Conservation (phyloP, 2,329 filamentous ascomycete genomes). For the Penicillium sp. region DNA sequence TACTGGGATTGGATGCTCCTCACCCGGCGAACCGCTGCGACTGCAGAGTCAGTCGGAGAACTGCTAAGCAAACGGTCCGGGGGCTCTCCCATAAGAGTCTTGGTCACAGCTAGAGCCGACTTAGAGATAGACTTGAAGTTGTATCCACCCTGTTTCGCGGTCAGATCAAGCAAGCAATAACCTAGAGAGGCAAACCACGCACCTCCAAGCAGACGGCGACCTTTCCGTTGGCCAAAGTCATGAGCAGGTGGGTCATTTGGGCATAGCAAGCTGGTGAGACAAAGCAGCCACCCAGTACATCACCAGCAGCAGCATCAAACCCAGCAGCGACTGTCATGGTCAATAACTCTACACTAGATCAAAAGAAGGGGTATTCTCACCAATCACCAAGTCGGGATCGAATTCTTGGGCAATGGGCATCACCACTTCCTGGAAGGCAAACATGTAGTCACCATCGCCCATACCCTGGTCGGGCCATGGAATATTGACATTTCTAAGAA, state of each 20-base stretch:
- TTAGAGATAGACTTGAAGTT: conserved; percentile 90
- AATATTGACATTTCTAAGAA: conserved; percentile 61
- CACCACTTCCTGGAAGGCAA: conserved; percentile 90
- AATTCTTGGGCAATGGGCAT: conserved; percentile 97
- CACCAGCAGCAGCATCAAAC: conserved; percentile 92
- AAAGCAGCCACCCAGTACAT: conserved; percentile 88
- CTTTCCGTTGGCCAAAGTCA: conserved; percentile 87
- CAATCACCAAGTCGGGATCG: conserved; percentile 85
- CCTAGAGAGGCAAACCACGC: conserved; percentile 1
- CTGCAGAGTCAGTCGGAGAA: conserved; percentile 49
- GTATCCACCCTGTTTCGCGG: conserved; percentile 66
- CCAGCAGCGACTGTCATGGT: conserved; percentile 70
- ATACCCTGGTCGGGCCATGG: conserved; percentile 70
- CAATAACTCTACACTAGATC: conserved; percentile 1
- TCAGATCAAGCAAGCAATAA: not conserved
- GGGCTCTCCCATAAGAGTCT: conserved; percentile 92
- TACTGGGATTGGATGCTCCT: conserved; percentile 61
- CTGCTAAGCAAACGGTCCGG: conserved; percentile 59
- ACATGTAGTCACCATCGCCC: conserved; percentile 96
- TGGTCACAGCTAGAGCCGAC: conserved; percentile 85
- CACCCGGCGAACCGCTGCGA: conserved; percentile 57
- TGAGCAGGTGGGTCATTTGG: conserved; percentile 99
- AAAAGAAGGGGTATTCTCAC: conserved; percentile 33
- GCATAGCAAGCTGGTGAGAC: conserved; percentile 90
- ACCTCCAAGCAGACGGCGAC: conserved; percentile 85